phyloP scores from a whole-genome alignment of 495 filamentous ascomycete genomes.

The Pyronema domesticum region DNA sequence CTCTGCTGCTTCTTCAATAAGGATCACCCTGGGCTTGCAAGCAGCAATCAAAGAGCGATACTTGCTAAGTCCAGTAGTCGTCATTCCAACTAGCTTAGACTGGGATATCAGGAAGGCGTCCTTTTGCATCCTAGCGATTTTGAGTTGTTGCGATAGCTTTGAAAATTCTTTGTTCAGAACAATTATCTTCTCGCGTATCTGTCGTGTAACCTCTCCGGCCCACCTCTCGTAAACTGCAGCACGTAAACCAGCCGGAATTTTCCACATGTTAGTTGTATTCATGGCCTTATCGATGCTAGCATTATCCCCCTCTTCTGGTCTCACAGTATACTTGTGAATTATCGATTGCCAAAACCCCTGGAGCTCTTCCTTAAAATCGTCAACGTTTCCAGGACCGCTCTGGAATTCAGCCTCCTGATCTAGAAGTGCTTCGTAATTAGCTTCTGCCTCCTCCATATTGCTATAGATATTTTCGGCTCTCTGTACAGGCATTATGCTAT shows the following conservation, averaged over 20 bases:
- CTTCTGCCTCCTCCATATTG: conserved; percentile 43
- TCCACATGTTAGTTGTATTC: conserved; percentile 36
- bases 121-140: conserved; percentile 39
- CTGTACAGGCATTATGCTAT: conserved; percentile 27
- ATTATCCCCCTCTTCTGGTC: conserved; percentile 11
- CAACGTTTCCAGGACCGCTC: conserved; percentile 28
- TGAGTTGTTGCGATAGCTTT: conserved; percentile 26
- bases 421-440: conserved; percentile 46
- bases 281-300: conserved; percentile 26
- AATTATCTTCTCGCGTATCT: conserved; percentile 30
- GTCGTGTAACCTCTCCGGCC: conserved; percentile 30
- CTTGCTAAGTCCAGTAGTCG: conserved; percentile 75
- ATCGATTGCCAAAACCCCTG: conserved; percentile 33
- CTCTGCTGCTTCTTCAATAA: conserved; percentile 60
- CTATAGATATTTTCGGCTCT: conserved; percentile 31
- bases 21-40: conserved; percentile 44
- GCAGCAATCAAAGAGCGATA: conserved; percentile 58
- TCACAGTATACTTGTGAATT: conserved; percentile 32
- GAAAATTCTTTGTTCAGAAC: conserved; percentile 30
- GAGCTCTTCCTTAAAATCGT: conserved; percentile 31
- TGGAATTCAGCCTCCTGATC: conserved; percentile 47
- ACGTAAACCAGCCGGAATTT: conserved; percentile 34
- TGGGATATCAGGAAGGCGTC: conserved; percentile 33
- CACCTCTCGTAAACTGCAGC: conserved; percentile 43
- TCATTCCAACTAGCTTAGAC: conserved; percentile 52